phyloP scores from a whole-genome alignment of 768 basidiomycete genomes.

The Postia placenta region DNA sequence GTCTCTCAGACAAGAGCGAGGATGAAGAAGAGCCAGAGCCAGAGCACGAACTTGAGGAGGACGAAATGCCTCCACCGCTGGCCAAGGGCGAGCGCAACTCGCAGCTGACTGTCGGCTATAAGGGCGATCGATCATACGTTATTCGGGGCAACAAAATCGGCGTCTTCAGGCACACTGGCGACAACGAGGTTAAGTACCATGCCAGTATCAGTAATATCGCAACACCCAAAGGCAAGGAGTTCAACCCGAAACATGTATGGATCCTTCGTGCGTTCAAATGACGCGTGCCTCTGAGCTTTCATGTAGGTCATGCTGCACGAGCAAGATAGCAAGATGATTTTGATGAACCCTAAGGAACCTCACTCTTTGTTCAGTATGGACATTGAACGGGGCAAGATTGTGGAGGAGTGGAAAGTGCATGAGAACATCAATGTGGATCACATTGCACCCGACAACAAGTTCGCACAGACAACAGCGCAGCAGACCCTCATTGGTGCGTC shows the following conservation, averaged over 20 bases:
- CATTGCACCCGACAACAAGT: constrained; percentile 91
- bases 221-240: constrained; percentile 74
- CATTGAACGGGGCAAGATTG: constrained; percentile 89
- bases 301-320: constrained; percentile 91
- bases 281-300: constrained; percentile 1
- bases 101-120: constrained; percentile 90
- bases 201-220: constrained; percentile 82
- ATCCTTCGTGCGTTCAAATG: background rate
- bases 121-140: constrained; percentile 91
- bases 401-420: constrained; percentile 99
- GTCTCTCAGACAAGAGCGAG: constrained; percentile 18
- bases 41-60: constrained; percentile 39
- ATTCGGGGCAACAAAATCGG: constrained; percentile 89
- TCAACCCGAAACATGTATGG: constrained; percentile 80
- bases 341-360: constrained; percentile 79
- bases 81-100: constrained; percentile 70
- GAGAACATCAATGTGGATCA: constrained; percentile 82
- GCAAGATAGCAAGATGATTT: constrained; percentile 91
- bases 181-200: constrained; percentile 73
- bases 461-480: constrained; percentile 86
- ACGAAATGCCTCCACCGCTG: constrained; percentile 31
- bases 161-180: constrained; percentile 72
- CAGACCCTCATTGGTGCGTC: constrained; percentile 93
- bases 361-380: constrained; percentile 88
- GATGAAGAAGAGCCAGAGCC: constrained; percentile 26